Conservation (phyloP, 208 protist genomes). For the Acanthamoeba lenticulata region DNA sequence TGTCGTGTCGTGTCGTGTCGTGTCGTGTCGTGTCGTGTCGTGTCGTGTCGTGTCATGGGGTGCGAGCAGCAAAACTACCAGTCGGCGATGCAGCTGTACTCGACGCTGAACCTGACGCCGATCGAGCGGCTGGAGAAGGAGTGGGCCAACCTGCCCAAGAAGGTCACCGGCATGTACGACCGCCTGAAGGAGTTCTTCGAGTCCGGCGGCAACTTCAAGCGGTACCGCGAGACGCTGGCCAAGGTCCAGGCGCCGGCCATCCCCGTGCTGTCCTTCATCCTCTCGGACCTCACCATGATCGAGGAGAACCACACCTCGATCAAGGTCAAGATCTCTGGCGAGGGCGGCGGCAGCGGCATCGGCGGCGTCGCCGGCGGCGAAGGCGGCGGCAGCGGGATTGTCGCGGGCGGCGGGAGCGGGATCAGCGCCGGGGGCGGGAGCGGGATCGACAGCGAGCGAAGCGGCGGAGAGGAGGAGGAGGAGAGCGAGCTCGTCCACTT, state of each 20-base stretch:
- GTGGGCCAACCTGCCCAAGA: slow-evolving; percentile 54
- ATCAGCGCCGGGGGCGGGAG: not conserved
- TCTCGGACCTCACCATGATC: slow-evolving; percentile 69
- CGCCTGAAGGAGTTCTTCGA: slow-evolving; percentile 40
- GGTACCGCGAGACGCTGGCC: slow-evolving; percentile 47
- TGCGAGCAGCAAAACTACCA: slow-evolving; percentile 56
- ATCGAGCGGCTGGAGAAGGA: slow-evolving; percentile 49
- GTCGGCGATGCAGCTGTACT: slow-evolving; percentile 65
- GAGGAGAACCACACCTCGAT: slow-evolving; percentile 63
- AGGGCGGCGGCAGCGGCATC: not conserved
- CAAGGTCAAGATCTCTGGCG: slow-evolving; percentile 6
- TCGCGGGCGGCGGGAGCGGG: not conserved
- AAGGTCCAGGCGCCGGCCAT: slow-evolving; percentile 38
- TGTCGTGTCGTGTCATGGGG: not conserved
- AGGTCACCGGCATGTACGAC: slow-evolving; percentile 54
- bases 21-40: not conserved
- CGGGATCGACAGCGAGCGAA: not conserved
- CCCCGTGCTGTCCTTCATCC: slow-evolving; percentile 63
- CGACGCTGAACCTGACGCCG: slow-evolving; percentile 57
- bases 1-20: not conserved
- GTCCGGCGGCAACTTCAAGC: slow-evolving; percentile 61
- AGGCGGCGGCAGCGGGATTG: not conserved
- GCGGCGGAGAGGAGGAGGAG: not conserved
- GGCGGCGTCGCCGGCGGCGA: not conserved
- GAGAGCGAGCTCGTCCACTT: slow-evolving; percentile 65